phyloP scores from a whole-genome alignment of 495 filamentous ascomycete genomes.

The Lichina pygmaea region DNA sequence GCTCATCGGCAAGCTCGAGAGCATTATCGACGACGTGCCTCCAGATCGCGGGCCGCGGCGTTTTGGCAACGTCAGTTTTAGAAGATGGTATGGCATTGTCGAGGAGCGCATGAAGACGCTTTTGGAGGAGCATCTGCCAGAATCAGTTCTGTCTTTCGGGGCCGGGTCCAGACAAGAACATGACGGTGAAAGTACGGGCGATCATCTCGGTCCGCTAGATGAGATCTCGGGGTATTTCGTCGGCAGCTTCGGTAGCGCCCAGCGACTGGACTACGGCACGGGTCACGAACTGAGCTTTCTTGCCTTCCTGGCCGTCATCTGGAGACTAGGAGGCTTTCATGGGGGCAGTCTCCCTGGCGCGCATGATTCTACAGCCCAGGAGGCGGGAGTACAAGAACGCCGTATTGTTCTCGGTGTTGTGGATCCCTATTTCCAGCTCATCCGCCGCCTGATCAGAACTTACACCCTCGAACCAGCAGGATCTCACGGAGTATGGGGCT shows the following conservation, averaged over 20 bases:
- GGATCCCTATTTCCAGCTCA: constrained; percentile 60
- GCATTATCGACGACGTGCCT: constrained; percentile 49
- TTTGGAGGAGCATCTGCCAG: constrained; percentile 32
- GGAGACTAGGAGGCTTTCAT: constrained; percentile 65
- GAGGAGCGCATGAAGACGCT: constrained; percentile 27
- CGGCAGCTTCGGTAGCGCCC: constrained; percentile 66
- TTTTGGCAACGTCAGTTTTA: constrained; percentile 79
- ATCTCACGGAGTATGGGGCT: constrained; percentile 84
- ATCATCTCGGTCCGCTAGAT: constrained; percentile 8
- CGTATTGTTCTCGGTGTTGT: constrained; percentile 57
- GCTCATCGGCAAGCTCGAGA: constrained; percentile 31
- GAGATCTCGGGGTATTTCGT: constrained; percentile 64
- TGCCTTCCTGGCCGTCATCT: constrained; percentile 68
- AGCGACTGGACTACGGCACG: constrained; percentile 83
- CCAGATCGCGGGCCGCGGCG: constrained; percentile 62
- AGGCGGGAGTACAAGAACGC: constrained; percentile 27
- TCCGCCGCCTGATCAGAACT: constrained; percentile 61
- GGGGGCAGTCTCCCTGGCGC: constrained; percentile 13
- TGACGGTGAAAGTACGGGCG: background rate
- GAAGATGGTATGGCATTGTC: constrained; percentile 50
- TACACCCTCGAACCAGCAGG: constrained; percentile 94
- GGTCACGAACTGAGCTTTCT: constrained; percentile 89
- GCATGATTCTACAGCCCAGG: constrained; percentile 1
- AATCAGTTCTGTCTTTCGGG: constrained; percentile 17
- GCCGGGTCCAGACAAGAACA: no score